phyloP scores from a whole-genome alignment of 495 filamentous ascomycete genomes.

The Hypomontagnella submonticulosa region DNA sequence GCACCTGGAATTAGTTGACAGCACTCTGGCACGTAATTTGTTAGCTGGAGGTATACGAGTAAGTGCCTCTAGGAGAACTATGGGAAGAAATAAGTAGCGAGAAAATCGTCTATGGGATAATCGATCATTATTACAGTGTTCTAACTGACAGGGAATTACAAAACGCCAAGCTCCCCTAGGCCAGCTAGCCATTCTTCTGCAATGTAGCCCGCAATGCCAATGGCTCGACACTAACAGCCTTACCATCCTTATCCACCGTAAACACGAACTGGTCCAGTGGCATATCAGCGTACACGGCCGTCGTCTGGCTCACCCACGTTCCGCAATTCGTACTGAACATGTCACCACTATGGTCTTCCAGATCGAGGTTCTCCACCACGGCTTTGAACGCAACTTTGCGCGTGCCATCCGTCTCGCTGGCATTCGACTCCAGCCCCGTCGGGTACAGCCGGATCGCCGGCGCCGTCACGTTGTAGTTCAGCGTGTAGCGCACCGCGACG shows the following conservation, averaged over 20 bases:
- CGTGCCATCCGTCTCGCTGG: conserved; percentile 29
- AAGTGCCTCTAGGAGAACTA: no score
- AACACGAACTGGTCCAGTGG: conserved; percentile 65
- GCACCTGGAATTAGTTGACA: no score
- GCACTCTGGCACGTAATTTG: no score
- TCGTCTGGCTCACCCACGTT: conserved; percentile 62
- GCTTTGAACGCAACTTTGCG: conserved; percentile 59
- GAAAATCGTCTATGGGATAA: no score
- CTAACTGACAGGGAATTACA: no score
- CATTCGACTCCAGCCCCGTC: conserved; percentile 52
- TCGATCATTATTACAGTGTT: no score
- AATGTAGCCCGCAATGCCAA: conserved; percentile 53
- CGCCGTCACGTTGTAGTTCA: conserved; percentile 45
- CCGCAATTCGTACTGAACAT: conserved; percentile 62
- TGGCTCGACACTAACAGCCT: conserved; percentile 56
- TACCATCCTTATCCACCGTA: conserved; percentile 51
- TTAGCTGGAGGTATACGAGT: no score
- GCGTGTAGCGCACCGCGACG: conserved; percentile 47
- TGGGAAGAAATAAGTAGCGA: no score
- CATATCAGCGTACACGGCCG: conserved; percentile 53
- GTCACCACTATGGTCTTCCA: conserved; percentile 39
- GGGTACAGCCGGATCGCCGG: conserved; percentile 63
- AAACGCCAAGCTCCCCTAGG: no score
- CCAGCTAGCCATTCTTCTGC: conserved; percentile 11
- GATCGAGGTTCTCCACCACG: conserved; percentile 50